Conservation (phyloP, 805 yeast species). For the Soucietia sequanensis region DNA sequence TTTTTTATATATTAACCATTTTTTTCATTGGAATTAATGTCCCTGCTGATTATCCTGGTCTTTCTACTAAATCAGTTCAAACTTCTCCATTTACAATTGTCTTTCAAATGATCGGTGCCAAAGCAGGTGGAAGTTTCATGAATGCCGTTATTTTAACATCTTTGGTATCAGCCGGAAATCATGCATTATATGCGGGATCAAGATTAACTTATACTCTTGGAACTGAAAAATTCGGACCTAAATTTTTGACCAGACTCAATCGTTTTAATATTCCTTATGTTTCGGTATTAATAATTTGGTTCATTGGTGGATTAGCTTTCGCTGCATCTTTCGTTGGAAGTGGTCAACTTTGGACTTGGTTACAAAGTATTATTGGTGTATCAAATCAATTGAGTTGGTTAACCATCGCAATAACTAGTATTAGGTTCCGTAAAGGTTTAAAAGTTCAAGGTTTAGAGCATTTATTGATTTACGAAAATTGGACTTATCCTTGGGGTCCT, state of each 20-base stretch:
- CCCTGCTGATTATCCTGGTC: constrained; percentile 36
- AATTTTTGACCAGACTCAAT: constrained; percentile 40
- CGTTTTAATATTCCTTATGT: constrained; percentile 48
- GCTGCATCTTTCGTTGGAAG: constrained; percentile 57
- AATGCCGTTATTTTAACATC: constrained; percentile 58
- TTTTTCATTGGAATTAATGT: constrained; percentile 43
- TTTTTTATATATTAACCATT: constrained; percentile 37
- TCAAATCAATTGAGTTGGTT: constrained; percentile 54
- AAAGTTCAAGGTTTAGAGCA: constrained; percentile 42
- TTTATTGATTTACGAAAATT: constrained; percentile 42
- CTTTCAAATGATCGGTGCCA: constrained; percentile 42
- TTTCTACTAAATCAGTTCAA: constrained; percentile 24
- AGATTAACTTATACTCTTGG: constrained; percentile 51
- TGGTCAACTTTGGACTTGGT: constrained; percentile 53
- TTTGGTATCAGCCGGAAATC: constrained; percentile 55
- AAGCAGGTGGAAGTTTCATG: constrained; percentile 42
- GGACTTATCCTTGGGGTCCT: constrained; percentile 55
- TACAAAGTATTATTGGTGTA: constrained; percentile 52
- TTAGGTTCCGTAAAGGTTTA: constrained; percentile 49
- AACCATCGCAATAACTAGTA: constrained; percentile 46
- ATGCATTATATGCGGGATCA: constrained; percentile 51
- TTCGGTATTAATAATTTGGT: constrained; percentile 50
- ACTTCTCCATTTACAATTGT: constrained; percentile 45
- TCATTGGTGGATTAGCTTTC: constrained; percentile 56
- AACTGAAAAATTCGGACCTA: constrained; percentile 47